Evolutionary conservation across 2,329 filamentous ascomycete species (phyloP), one percentile per base, ranked within the genome.

Genomic region (Bipolaris sorokiniana): DNA sequence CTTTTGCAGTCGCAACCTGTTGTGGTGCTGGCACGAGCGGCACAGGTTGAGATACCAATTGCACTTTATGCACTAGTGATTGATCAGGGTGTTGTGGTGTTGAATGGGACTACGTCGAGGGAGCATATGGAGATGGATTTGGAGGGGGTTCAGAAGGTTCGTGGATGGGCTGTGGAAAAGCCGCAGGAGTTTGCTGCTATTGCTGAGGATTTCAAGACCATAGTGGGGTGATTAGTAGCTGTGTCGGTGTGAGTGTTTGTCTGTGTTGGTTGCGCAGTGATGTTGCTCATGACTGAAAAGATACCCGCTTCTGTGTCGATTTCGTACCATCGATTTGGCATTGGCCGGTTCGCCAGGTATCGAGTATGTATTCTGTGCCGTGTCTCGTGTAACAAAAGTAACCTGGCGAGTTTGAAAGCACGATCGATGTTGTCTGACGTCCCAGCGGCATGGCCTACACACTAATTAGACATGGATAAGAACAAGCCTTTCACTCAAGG

Each of bases 41-140:
- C 75, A 0, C 67, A 70, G 0, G 78, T 86, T 16, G 77, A 71
- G n/a, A 69, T 68, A 1, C 76, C 80, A 9, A 77, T 82, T 11
- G 83, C 84, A 5, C 63, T 88, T 54, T 88, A 87, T 71, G 77
- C 78, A 36, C 75, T 87, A n/a, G 81, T 87, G 3, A 73, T 86
- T 60, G 80, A 81, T 0, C 68, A 86, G 26, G 81, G 79, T 1
- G 75, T 83, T 2, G 77, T 79, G 0, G 73, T 86, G 3, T 69
- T 88, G 59, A 84, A 87, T 69, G 85, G 85, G 2, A 88, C 84
- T 3, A 86, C 79, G 20, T 83, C 81, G 52, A 62, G 67, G 42
- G 71, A 71, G 53, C 79, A 80, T 38, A 87, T 87, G 84, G 70
- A 64, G 41, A 76, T 76, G n/a, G 84, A 87, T 70, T 67, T 85